Percentiles rank a stretch among this genome's conserved stretches.
Evolutionary conservation across 345 rosid genomes (phyloP).

Genomic region (Gossypium arboreum): DNA sequence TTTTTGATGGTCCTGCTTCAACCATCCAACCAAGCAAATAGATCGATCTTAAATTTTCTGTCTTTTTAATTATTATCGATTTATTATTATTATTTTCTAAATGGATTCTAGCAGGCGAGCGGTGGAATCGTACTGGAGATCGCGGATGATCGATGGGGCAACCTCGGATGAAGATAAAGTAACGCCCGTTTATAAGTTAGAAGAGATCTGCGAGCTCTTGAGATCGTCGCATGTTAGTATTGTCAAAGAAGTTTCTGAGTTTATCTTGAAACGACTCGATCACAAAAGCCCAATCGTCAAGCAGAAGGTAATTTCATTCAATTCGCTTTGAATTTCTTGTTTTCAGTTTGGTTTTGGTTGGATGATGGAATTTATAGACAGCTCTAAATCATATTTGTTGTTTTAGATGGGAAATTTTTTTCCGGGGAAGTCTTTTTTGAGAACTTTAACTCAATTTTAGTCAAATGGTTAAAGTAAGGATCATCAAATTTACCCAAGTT

Average conservation of each 20-base stretch:
- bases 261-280: constrained; percentile 81
- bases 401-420: background rate
- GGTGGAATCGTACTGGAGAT: constrained; percentile 98
- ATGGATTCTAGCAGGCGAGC: constrained; percentile 99
- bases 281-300: constrained; percentile 89
- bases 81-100: background rate
- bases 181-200: constrained; percentile 92
- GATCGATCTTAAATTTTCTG: background rate
- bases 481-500: background rate
- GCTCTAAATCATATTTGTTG: background rate
- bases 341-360: background rate
- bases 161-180: constrained; percentile 91
- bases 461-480: background rate
- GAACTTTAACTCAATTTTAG: background rate
- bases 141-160: constrained; percentile 83
- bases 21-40: background rate
- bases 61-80: background rate
- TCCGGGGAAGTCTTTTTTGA: background rate
- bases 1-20: background rate
- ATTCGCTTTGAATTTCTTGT: background rate
- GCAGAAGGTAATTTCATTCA: constrained; percentile 60
- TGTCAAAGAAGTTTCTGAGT: constrained; percentile 85
- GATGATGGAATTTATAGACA: background rate
- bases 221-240: constrained; percentile 78
- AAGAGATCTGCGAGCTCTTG: constrained; percentile 89